Evolutionary conservation across 1,284 basidiomycete species (phyloP).

Genomic region (Pseudozyma hubeiensis): DNA sequence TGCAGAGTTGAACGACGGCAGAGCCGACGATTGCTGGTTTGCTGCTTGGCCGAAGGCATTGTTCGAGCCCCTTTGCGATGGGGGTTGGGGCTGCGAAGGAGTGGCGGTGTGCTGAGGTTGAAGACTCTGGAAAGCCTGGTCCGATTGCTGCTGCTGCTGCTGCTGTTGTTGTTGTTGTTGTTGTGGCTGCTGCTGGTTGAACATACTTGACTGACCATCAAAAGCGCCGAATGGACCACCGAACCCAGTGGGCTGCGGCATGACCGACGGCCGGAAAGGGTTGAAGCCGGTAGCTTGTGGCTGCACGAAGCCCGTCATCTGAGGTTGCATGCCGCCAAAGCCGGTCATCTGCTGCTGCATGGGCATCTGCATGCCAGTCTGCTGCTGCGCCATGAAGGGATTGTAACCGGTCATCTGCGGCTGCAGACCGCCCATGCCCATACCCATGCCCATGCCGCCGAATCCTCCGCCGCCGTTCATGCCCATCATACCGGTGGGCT

Average conservation of each 20-base stretch:
- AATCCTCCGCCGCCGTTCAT: constrained; percentile 25
- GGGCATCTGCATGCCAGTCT: constrained; percentile 51
- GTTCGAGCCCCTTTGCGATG: constrained; percentile 24
- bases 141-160: constrained; percentile 31
- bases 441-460: constrained; percentile 70
- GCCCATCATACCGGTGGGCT: constrained; percentile 57
- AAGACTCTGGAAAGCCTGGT: constrained; percentile 19
- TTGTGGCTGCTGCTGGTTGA: constrained; percentile 38
- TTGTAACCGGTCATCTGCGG: constrained; percentile 70
- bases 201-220: constrained; percentile 30
- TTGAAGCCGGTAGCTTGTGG: constrained; percentile 82
- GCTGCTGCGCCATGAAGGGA: constrained; percentile 67
- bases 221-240: constrained; percentile 42
- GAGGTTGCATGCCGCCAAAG: constrained; percentile 60
- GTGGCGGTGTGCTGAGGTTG: constrained; percentile 45
- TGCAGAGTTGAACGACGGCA: constrained; percentile 75
- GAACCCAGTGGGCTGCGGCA: constrained; percentile 60
- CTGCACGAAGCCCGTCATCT: constrained; percentile 72
- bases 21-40: constrained; percentile 29
- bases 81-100: constrained; percentile 47
- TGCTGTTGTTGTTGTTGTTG: constrained; percentile 20
- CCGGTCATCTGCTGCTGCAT: constrained; percentile 76
- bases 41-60: constrained; percentile 13
- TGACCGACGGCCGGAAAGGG: constrained; percentile 73
- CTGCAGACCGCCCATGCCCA: constrained; percentile 60